Evolutionary conservation across 2,329 filamentous ascomycete genomes (phyloP).

Genomic region (Aspergillus sp.): DNA sequence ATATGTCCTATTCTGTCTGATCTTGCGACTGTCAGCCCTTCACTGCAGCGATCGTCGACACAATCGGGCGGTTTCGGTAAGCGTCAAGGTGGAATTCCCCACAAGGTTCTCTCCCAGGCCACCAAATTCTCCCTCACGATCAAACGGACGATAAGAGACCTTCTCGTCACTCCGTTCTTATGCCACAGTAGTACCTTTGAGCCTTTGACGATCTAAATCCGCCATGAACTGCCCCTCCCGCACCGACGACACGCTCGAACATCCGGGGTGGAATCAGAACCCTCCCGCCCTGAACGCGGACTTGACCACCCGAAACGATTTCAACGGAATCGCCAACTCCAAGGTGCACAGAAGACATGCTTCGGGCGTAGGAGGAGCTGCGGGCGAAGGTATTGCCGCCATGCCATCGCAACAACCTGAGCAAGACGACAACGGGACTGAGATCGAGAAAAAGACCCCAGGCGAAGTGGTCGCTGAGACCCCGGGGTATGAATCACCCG

Average conservation of each 20-base stretch:
- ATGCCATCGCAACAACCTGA: constrained; percentile 21
- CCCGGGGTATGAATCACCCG: constrained; percentile 28
- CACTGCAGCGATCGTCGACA: background rate
- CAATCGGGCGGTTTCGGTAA: constrained; percentile 26
- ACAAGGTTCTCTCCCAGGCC: constrained; percentile 12
- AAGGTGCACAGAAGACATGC: constrained; percentile 48
- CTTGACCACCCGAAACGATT: constrained; percentile 60
- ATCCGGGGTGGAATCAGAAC: constrained; percentile 61
- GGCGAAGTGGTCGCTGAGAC: constrained; percentile 29
- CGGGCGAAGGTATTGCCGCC: constrained; percentile 22
- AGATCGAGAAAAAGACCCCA: constrained; percentile 20
- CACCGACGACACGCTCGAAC: constrained; percentile 54
- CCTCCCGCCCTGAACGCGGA: constrained; percentile 59
- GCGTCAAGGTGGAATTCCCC: background rate
- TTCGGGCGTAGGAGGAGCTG: constrained; percentile 20
- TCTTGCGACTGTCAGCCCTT: background rate
- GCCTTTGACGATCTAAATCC: background rate
- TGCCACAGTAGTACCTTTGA: background rate
- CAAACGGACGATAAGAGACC: too few relatives aligned
- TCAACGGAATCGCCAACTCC: constrained; percentile 61
- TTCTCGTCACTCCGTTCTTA: background rate
- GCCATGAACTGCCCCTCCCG: constrained; percentile 66
- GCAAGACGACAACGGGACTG: constrained; percentile 21
- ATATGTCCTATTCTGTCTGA: too few relatives aligned
- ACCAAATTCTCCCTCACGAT: too few relatives aligned